Evolutionary conservation across 139 green algal genomes (phyloP), one percentile per base, ranked within the genome.

Genomic region (Eudorina sp.): DNA sequence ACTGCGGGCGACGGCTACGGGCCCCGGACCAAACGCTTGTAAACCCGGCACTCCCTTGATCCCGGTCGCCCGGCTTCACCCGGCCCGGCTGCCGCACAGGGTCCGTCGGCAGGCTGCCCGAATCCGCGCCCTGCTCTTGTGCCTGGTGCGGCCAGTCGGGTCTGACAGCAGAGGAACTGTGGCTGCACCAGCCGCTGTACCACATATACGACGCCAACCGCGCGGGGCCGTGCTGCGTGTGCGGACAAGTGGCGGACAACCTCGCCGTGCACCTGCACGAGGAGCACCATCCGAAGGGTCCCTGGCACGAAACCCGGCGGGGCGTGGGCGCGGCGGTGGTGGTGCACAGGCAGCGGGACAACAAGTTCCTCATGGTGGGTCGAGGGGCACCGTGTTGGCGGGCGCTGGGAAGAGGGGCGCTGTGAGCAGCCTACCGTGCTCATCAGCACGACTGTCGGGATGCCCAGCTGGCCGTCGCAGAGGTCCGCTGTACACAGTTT

Each of bases 181-280:
- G 80, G 80, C 41, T 64, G 11, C 80, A 86, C 80, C n/a, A 46
- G 4, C 80, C 80, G 80, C 80, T 86, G 27, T 76, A 86, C 58
- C 80, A 86, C 60, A 48, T 86, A 6, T 76, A 86, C 80, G 80
- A 86, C 19, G 80, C 45, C 25, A 84, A 84, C 77, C 77, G 77
- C 9, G 23, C 23, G 2, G 77, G 77, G 0, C 7, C 21, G 36
- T 84, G 77, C 53, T 43, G 36, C 36, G 53, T 51, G 21, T 84
- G 77, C 40, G 77, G 36, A 4, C 4, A 64, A 45, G 53, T 21
- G 51, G 76, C 8, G 11, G 55, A 74, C 40, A 85, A 85, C 58
- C 78, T 74, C 55, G 78, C 78, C 4, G 58, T 70, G 53, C 73
- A 81, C 31, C 62, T 81, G 7, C 45, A 81, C 73, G 43, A 62